Evolutionary conservation across 1,284 basidiomycete genomes (phyloP).

Genomic region (Naganishia sp.): DNA sequence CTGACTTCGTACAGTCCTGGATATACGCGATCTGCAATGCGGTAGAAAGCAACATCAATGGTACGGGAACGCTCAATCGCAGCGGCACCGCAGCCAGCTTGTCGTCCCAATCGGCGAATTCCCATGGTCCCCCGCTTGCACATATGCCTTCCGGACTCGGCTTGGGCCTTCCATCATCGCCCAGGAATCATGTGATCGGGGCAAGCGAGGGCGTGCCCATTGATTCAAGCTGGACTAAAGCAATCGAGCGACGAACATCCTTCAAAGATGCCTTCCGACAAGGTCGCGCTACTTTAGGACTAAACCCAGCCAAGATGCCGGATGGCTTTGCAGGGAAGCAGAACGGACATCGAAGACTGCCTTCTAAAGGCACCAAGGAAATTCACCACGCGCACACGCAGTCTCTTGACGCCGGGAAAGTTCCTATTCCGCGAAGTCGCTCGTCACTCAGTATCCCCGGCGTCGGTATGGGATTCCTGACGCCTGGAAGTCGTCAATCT

Average conservation of each 20-base stretch:
- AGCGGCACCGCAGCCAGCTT: constrained; percentile 38
- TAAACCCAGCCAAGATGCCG: constrained; percentile 9
- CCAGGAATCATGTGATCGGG: neutral
- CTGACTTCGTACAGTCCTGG: constrained; percentile 50
- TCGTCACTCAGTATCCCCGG: constrained; percentile 12
- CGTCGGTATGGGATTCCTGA: constrained; percentile 10
- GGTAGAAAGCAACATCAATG: constrained; percentile 59
- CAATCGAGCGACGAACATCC: constrained; percentile 28
- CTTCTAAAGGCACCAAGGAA: constrained; percentile 17
- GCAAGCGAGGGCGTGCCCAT: constrained; percentile 6
- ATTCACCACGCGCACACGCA: constrained; percentile 10
- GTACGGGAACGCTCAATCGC: constrained; percentile 51
- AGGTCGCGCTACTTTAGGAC: constrained; percentile 29
- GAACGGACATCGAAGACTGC: neutral
- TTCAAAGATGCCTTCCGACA: constrained; percentile 34
- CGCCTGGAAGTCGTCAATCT: constrained; percentile 28
- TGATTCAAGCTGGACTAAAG: constrained; percentile 24
- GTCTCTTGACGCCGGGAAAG: constrained; percentile 15
- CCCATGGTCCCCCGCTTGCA: constrained; percentile 44
- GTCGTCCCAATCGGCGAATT: constrained; percentile 39
- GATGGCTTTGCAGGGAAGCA: neutral
- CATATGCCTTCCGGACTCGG: constrained; percentile 36
- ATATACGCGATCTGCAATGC: constrained; percentile 58
- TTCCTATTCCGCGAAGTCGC: constrained; percentile 10
- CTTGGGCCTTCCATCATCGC: constrained; percentile 34